These are phyloP conservation scores for Penicillium bovifimosum DNA, from an alignment of 495 filamentous ascomycete species.

Conservation along the genomic window DNA sequence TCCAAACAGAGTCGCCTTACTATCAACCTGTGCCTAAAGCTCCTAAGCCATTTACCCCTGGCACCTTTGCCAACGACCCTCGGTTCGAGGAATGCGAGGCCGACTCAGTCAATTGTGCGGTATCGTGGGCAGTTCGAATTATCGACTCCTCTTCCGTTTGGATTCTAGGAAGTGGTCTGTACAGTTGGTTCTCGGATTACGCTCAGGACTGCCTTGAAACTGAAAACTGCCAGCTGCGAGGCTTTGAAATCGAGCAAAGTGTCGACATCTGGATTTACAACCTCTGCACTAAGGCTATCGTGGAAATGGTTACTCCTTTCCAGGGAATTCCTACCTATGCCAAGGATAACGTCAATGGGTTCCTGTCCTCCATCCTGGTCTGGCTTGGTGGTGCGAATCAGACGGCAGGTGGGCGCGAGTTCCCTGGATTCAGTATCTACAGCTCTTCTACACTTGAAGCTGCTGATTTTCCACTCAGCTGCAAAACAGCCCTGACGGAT, in stretches of 20 bases:
- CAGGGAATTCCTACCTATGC: conserved; percentile 17
- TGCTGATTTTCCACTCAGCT: neutral
- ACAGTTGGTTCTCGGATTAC: conserved; percentile 61
- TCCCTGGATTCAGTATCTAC: neutral
- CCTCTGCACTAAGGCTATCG: conserved; percentile 67
- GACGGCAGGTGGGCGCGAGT: conserved; percentile 3
- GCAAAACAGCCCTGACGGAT: neutral
- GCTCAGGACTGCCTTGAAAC: conserved; percentile 27
- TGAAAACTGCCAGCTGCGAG: conserved; percentile 31
- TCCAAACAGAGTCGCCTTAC: no score
- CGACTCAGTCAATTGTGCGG: no score
- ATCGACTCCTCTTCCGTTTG: conserved; percentile 50
- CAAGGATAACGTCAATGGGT: conserved; percentile 11
- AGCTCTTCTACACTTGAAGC: neutral
- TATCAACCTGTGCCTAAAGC: no score
- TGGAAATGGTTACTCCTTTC: conserved; percentile 54
- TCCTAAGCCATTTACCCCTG: no score
- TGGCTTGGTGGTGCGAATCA: neutral
- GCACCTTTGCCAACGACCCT: no score
- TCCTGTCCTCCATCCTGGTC: conserved; percentile 5
- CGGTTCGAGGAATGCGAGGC: no score
- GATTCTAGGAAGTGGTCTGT: conserved; percentile 58
- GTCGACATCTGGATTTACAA: conserved; percentile 59
- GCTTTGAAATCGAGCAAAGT: conserved; percentile 25
- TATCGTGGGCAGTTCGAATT: no score